Evolutionary conservation across 371 early-diverging fungal species (phyloP).

Genomic region (Gilbertella persicaria): DNA sequence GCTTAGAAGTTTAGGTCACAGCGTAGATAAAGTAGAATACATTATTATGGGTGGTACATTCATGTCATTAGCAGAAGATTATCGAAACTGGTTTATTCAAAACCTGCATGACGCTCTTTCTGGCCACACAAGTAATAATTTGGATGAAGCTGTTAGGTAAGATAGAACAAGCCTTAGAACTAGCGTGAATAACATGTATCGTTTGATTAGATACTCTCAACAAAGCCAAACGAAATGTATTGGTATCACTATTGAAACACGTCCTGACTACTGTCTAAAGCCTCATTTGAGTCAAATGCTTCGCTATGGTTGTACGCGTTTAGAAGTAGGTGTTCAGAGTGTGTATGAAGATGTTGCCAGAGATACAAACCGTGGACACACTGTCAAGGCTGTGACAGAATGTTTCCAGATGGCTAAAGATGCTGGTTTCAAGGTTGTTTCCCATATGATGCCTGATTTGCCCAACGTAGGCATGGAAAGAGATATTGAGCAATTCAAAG

Average conservation of each 20-base stretch:
- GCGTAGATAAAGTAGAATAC: slow-evolving; percentile 98
- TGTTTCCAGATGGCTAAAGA: slow-evolving; percentile 98
- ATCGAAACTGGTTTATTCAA: slow-evolving; percentile 97
- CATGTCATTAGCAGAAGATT: slow-evolving; percentile 96
- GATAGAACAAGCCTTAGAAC: background rate
- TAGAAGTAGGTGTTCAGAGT: slow-evolving; percentile 99
- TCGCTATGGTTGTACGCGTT: slow-evolving; percentile 98
- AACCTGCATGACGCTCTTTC: slow-evolving; percentile 98
- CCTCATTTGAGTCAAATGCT: slow-evolving; percentile 99
- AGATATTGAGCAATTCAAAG: slow-evolving; percentile 98
- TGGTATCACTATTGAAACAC: slow-evolving; percentile 99
- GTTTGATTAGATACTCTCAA: slow-evolving; percentile 77
- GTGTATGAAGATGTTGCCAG: slow-evolving; percentile 99
- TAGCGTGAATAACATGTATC: background rate
- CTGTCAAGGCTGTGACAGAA: slow-evolving; percentile 97
- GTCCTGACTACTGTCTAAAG: slow-evolving; percentile 99
- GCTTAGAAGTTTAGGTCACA: slow-evolving; percentile 95
- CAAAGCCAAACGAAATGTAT: slow-evolving; percentile 98
- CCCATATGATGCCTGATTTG: slow-evolving; percentile 99
- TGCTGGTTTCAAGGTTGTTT: slow-evolving; percentile 99
- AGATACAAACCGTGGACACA: slow-evolving; percentile 99
- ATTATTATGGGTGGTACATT: slow-evolving; percentile 99
- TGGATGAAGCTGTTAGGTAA: slow-evolving; percentile 96
- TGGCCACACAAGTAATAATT: slow-evolving; percentile 87
- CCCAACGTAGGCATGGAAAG: slow-evolving; percentile 99